Evolutionary conservation across 2,329 filamentous ascomycete genomes (phyloP).

Genomic region (Coniochaeta hoffmannii): DNA sequence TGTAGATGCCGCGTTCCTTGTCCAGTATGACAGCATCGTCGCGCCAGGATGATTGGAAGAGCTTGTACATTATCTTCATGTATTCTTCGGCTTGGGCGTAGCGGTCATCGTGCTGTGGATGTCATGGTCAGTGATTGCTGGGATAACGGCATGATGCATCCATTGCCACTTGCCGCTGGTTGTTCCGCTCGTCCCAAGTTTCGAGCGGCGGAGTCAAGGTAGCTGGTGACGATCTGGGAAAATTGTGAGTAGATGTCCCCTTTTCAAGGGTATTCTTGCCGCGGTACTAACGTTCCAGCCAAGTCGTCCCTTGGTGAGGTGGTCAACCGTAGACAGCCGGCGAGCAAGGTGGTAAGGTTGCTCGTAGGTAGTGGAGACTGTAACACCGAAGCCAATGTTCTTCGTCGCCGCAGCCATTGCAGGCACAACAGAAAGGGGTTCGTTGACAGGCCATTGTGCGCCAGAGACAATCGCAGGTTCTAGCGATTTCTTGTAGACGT

Average conservation of each 20-base stretch:
- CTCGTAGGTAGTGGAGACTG: conserved; percentile 61
- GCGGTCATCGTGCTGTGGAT: conserved; percentile 54
- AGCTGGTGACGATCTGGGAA: conserved; percentile 53
- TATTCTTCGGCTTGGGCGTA: conserved; percentile 58
- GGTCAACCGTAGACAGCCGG: conserved; percentile 59
- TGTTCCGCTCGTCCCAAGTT: conserved; percentile 54
- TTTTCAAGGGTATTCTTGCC: conserved; percentile 18
- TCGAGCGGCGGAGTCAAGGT: conserved; percentile 57
- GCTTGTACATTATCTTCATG: conserved; percentile 53
- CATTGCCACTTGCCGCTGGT: conserved; percentile 33
- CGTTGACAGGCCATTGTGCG: conserved; percentile 66
- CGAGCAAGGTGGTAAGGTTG: conserved; percentile 60
- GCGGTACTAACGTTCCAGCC: conserved; percentile 38
- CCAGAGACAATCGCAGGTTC: conserved; percentile 53
- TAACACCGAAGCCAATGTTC: conserved; percentile 62
- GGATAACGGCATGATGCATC: conserved; percentile 15
- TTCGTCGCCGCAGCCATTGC: conserved; percentile 63
- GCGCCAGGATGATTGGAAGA: conserved; percentile 38
- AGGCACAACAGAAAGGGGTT: conserved; percentile 54
- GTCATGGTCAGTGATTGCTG: conserved; percentile 16
- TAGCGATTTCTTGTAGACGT: conserved; percentile 57
- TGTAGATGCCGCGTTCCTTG: conserved; percentile 45
- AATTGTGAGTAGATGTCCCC: not conserved
- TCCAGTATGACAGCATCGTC: conserved; percentile 49
- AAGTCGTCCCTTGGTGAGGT: conserved; percentile 54